Base-by-base conservation (phyloP, 495 filamentous ascomycete species). In the Pseudotulostoma volvatum region DNA sequence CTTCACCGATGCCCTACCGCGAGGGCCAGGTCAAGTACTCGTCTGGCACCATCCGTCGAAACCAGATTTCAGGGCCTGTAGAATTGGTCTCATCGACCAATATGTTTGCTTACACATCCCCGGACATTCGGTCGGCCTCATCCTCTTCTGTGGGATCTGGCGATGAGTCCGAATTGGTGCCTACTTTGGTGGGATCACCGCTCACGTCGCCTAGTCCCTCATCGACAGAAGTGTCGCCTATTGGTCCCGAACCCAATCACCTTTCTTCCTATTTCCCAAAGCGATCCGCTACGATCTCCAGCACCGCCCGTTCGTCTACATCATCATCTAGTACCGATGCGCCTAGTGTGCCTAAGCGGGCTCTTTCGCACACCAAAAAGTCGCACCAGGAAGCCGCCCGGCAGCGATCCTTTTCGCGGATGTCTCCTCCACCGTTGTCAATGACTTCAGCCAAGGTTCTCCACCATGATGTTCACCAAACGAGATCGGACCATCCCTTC, bases 51-150 rank as follows among this genome's bases (percentile, higher is more conserved):
- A 67, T 71, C 48, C 65, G 67, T 36, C 66, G 67, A 28, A 59
- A 57, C 46, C 67, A 90, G 61, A 97, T 97, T 51, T 97, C 90
- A 14, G 73, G 68, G 8, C 90, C 90, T 2, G 67, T 95, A 34
- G 77, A 82, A 55, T 67, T 97, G 33, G 59, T 94, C 18, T 93
- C 88, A 14, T 93, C 92, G 3, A 96, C 92, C 41, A 97, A 96
- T 55, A 84, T 87, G 76, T 77, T 94, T 13, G 81, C 83, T 13
- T 93, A 90, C 68, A 86, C 87, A 50, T 86, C 90, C 8, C 92
- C 90, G 18, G 78, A 85, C 53, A 69, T 84, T 45, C 69, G 63
- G 46, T 71, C 67, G 39, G 60, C 69, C 0, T 67, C 73, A 1
- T 76, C 79, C 0, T 63, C 69, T 7, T 73, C 66, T 4, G 53